Evolutionary conservation across 176 grass and related monocot genomes (phyloP), one percentile per base, ranked within the genome.

Genomic region (Avena insularis): DNA sequence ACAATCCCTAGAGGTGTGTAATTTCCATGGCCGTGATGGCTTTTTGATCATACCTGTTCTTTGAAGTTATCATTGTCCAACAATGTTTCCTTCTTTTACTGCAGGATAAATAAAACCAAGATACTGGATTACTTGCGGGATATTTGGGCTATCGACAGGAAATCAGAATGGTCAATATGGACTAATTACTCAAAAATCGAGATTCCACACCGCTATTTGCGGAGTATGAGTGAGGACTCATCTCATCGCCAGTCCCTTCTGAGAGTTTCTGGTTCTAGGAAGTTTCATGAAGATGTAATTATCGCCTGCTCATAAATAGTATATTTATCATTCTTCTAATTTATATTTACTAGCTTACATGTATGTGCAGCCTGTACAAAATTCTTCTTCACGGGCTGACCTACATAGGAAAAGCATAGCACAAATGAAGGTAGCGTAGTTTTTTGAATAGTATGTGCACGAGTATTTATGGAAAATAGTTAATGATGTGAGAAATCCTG

Each of bases 151-250:
- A 83, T 79, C 80, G 94, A 92, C 55, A 87, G 94, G 63, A 99
- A 90, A 83, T 85, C 92, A 83, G 92, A 99, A 88, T 99, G 97
- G 97, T 96, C 97, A 82, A 96, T 99, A 83, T 99, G 97, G 97
- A 96, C 92, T 20, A 86, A 96, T 89, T 87, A 99, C 87, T 99
- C 94, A n/a, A 99, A 93, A 78, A 90, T 93, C 4, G 92, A 99
- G 69, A 92, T 97, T 43, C 92, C 94, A 8, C 92, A 96, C 78
- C 90, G 85, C 36, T 97, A 99, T 87, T 85, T 97, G 78, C 83
- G 84, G 60, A 97, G 87, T 75, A 83, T 76, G 64, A 77, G 15
- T 66, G 94, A 94, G 60, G 97, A 99, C 8, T 94, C 94, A 64
- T 90, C 92, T 64, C 89, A 96, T 46, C 97, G 78, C 31, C 89